Base-by-base conservation (phyloP, 1,139 yeast genomes). In the Geotrichum citri-aurantii region DNA sequence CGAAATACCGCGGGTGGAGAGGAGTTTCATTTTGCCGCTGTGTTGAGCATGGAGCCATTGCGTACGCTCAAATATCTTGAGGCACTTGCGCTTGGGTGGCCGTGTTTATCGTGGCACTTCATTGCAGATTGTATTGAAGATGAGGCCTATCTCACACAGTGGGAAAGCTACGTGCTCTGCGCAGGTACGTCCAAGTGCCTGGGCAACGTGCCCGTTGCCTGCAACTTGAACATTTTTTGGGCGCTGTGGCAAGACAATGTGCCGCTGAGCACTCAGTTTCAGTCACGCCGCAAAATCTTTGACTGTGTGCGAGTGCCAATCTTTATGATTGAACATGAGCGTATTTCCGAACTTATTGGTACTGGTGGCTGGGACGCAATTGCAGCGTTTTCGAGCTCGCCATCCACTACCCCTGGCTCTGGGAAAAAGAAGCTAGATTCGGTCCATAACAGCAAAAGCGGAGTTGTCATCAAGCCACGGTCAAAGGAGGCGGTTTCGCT, bases 71-170 rank as follows among this genome's bases (percentile, higher is more conserved):
- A 90, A 68, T 92, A 87, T 68, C 71, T 91, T n/a, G 95, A 90
- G 68, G 84, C 88, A 0, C 73, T 91, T n/a, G 90, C 95, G 0
- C 70, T 91, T 50, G 95, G 95, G 1, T 90, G 96, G 96, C 98
- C 98, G 1, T 81, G 90, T 21, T 68, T 92, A 37, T 83, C 89
- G 2, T 80, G 81, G 62, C 70, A 74, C 14, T 91, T 81, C 65
- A 76, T 92, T 10, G 71, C 73, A n/a, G 86, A 85, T 62, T 79
- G 87, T 59, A 66, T 81, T 1, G 64, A 65, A 2, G 69, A 71
- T 17, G 67, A 75, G 2, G 63, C 66, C 11, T 65, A 65, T 24
- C 54, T 69, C 27, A 65, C 61, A 10, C 65, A 70, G 29, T 83
- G 92, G 84, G 74, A 69, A 17, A 73, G 77, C 29, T 91, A 85